Percentiles rank a stretch among this genome's conserved stretches.
phyloP scores from a whole-genome alignment of 345 rosid genomes.

The Combretum micranthum region DNA sequence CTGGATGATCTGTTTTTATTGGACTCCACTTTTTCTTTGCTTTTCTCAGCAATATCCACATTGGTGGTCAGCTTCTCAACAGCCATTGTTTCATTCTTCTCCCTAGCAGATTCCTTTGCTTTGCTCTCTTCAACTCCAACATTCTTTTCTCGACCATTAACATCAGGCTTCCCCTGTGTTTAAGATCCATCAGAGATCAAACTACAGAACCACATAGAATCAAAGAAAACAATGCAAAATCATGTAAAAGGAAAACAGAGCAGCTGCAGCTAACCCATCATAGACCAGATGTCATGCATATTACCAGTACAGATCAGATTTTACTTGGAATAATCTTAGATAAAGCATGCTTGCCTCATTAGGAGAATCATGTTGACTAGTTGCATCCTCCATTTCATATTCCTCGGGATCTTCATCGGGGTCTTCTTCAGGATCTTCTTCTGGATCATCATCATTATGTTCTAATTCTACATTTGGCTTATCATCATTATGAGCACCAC shows the following conservation, averaged over 20 bases:
- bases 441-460: slow-evolving; percentile 47
- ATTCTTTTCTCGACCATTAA: slow-evolving; percentile 21
- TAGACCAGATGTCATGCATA: too few relatives aligned
- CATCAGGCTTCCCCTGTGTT: slow-evolving; percentile 30
- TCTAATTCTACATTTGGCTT: slow-evolving; percentile 40
- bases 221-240: not conserved
- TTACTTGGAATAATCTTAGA: not conserved
- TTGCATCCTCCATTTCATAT: slow-evolving; percentile 41
- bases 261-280: not conserved
- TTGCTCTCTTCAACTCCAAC: slow-evolving; percentile 12
- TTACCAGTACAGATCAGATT: not conserved
- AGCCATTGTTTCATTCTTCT: slow-evolving; percentile 21
- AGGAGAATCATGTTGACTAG: slow-evolving; percentile 29
- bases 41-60: slow-evolving; percentile 19
- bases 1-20: slow-evolving; percentile 18
- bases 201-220: not conserved
- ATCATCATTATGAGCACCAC: slow-evolving; percentile 30
- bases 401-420: slow-evolving; percentile 69
- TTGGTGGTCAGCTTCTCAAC: slow-evolving; percentile 33
- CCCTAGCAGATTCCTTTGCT: slow-evolving; percentile 27
- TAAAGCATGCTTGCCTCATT: slow-evolving; percentile 39
- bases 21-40: slow-evolving; percentile 22
- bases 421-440: slow-evolving; percentile 61
- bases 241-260: not conserved
- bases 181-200: slow-evolving; percentile 29